Evolutionary conservation across 164 flowering plant genomes (phyloP), one percentile per base, ranked within the genome.

Genomic region (Dillenia turbinata): DNA sequence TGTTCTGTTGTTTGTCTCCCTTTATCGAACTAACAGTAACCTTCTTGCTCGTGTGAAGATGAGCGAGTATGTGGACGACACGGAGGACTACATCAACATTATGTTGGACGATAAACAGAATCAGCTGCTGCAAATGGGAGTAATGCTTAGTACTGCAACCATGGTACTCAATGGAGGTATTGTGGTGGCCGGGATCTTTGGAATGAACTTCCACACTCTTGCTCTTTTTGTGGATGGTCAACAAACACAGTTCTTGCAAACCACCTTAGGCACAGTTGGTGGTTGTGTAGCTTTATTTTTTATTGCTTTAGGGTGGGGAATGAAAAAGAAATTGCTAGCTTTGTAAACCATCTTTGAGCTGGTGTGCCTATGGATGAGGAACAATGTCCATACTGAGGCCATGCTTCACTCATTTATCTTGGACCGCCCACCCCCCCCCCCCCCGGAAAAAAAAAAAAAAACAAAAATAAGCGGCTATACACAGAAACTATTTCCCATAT

Each of bases 81-180:
- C 83, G 0, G 83, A 79, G 69, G 83, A 77, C 51, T 79, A 69
- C 60, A 77, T 79, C 53, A 77, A 79, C 59, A 79, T 79, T 14
- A 77, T 77, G 80, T 52, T 79, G 71, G 80, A 74, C 50, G 83
- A 79, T 63, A 79, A 79, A 46, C 83, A 79, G 70, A 79, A 79
- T 64, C 83, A 79, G 56, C 75, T 79, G 33, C 68, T 79, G 44
- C 79, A 79, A 56, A 77, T 77, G 83, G 83, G 81, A 61, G 83
- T 79, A 49, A 66, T 72, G 70, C 75, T 79, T 17, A 72, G 70
- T 47, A 70, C 79, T 16, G 77, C 74, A 49, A 77, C 62, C 56
- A 58, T 79, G 56, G 52, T 79, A 12, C 11, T 75, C 24, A 79
- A 62, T 55, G 77, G 69, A 1, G 76, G 70, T 33, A 77, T 72